Evolutionary conservation across 2,329 filamentous ascomycete species (phyloP).

Genomic region (Ceratocystis eucalypticola): DNA sequence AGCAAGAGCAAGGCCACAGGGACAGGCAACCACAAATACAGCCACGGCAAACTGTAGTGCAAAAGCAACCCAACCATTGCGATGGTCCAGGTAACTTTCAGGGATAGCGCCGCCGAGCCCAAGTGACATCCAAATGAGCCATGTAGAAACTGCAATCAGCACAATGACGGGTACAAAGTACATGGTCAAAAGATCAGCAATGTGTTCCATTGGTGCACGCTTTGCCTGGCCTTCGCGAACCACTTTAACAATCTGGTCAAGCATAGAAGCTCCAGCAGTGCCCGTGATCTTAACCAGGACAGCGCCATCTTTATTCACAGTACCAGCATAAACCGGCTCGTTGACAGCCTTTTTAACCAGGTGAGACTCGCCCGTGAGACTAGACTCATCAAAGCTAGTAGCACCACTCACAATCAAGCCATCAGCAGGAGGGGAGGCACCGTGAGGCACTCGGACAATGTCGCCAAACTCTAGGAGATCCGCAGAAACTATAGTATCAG

Average conservation of each 20-base stretch:
- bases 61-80: slow-evolving; percentile 57
- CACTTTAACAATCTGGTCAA: slow-evolving; percentile 65
- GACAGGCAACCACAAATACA: slow-evolving; percentile 77
- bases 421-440: slow-evolving; percentile 73
- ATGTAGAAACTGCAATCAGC: slow-evolving; percentile 54
- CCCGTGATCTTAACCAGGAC: slow-evolving; percentile 51
- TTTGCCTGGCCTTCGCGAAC: slow-evolving; percentile 66
- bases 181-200: slow-evolving; percentile 58
- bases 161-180: slow-evolving; percentile 67
- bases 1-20: slow-evolving; percentile 72
- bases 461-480: slow-evolving; percentile 67
- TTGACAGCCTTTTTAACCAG: slow-evolving; percentile 49
- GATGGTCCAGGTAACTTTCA: slow-evolving; percentile 39
- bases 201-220: slow-evolving; percentile 60
- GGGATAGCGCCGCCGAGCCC: slow-evolving; percentile 47
- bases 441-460: slow-evolving; percentile 59
- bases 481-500: slow-evolving; percentile 35
- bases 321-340: slow-evolving; percentile 58
- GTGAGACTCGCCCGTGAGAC: slow-evolving; percentile 66
- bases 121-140: slow-evolving; percentile 56
- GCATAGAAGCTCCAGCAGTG: slow-evolving; percentile 55
- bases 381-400: slow-evolving; percentile 74
- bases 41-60: slow-evolving; percentile 72
- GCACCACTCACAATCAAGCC: slow-evolving; percentile 51
- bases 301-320: slow-evolving; percentile 55